Percentiles rank a stretch among this genome's conserved stretches.
Evolutionary conservation across 75 land plant genomes (phyloP).

Genomic region (Ceratopteris richardii): DNA sequence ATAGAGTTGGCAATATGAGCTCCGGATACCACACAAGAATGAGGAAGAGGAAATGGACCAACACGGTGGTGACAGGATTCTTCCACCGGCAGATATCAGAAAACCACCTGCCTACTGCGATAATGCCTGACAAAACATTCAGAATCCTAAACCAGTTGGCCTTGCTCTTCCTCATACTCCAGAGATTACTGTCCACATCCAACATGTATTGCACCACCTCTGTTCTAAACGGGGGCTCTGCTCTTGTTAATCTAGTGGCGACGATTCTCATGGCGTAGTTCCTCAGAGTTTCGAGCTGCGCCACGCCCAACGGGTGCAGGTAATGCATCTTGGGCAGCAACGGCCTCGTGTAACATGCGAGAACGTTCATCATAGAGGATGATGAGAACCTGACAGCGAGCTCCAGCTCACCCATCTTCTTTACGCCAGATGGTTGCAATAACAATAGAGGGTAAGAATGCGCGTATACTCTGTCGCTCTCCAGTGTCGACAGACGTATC

Average conservation of each 20-base stretch:
- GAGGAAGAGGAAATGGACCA: constrained; percentile 62
- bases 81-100: constrained; percentile 63
- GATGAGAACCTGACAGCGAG: constrained; percentile 61
- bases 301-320: constrained; percentile 64
- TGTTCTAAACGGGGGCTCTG: constrained; percentile 72
- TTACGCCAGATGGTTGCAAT: constrained; percentile 44
- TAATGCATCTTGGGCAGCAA: constrained; percentile 78
- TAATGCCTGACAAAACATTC: constrained; percentile 53
- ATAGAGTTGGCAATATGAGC: constrained; percentile 61
- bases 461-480: constrained; percentile 68
- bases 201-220: constrained; percentile 77
- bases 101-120: constrained; percentile 66
- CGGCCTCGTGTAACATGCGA: constrained; percentile 49
- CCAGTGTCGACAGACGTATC: constrained; percentile 67
- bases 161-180: constrained; percentile 73
- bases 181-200: constrained; percentile 65
- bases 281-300: constrained; percentile 55
- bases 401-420: constrained; percentile 93
- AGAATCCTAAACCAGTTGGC: constrained; percentile 58
- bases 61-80: constrained; percentile 65
- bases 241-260: constrained; percentile 46
- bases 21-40: constrained; percentile 77
- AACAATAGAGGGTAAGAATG: constrained; percentile 60
- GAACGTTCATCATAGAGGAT: constrained; percentile 44
- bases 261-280: constrained; percentile 56